phyloP scores from a whole-genome alignment of 495 filamentous ascomycete genomes.

The Chlorociboria aeruginascens region DNA sequence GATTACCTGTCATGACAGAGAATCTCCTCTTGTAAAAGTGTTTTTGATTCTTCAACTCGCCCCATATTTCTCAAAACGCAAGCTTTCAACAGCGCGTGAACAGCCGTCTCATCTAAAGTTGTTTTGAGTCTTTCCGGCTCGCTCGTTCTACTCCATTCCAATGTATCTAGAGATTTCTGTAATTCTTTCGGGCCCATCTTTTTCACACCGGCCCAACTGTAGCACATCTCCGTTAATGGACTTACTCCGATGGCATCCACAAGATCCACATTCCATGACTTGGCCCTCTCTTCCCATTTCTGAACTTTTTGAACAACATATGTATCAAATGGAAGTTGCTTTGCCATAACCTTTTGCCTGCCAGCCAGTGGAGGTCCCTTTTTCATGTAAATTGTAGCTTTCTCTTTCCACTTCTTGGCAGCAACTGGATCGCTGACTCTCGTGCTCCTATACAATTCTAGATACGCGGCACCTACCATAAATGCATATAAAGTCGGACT shows the following conservation, averaged over 20 bases:
- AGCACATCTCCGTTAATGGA: slow-evolving; percentile 79
- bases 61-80: slow-evolving; percentile 52
- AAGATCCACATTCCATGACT: slow-evolving; percentile 52
- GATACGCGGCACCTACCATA: slow-evolving; percentile 63
- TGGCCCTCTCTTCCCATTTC: slow-evolving; percentile 81
- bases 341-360: slow-evolving; percentile 81
- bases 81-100: slow-evolving; percentile 54
- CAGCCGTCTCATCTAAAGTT: slow-evolving; percentile 69
- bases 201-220: slow-evolving; percentile 79
- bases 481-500: slow-evolving; percentile 84
- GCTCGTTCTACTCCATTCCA: slow-evolving; percentile 51
- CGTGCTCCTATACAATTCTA: slow-evolving; percentile 65
- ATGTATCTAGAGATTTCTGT: slow-evolving; percentile 43
- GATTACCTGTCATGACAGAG: slow-evolving; percentile 45
- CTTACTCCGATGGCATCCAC: slow-evolving; percentile 75
- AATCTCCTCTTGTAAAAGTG: slow-evolving; percentile 46
- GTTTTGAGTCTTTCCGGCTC: slow-evolving; percentile 42
- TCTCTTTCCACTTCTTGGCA: slow-evolving; percentile 34
- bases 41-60: slow-evolving; percentile 49
- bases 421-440: slow-evolving; percentile 37
- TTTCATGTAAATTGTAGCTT: slow-evolving; percentile 48
- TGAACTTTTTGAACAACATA: slow-evolving; percentile 76
- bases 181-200: slow-evolving; percentile 59
- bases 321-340: slow-evolving; percentile 79
- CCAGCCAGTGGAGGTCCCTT: slow-evolving; percentile 66